These are phyloP conservation scores for Hygrophorus pudorinus DNA, from an alignment of 768 basidiomycete genomes.

Conservation along the genomic window DNA sequence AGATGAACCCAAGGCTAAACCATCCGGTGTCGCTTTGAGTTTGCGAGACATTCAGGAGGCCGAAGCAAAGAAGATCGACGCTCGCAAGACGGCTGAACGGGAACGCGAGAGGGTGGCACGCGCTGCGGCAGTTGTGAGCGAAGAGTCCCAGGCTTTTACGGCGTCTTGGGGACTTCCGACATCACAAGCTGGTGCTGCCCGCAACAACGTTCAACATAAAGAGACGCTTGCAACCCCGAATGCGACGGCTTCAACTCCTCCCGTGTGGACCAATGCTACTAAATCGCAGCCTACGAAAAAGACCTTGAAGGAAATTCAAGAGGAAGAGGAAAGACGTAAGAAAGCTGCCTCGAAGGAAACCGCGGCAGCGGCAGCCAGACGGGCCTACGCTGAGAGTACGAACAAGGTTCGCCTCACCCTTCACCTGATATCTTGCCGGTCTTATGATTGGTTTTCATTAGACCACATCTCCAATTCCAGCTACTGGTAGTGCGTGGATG, in stretches of 20 bases:
- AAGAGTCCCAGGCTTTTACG: slow-evolving; percentile 53
- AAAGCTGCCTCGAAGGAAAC: slow-evolving; percentile 54
- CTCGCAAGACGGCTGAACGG: slow-evolving; percentile 63
- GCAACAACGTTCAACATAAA: slow-evolving; percentile 30
- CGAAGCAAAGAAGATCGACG: slow-evolving; percentile 74
- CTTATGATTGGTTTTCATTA: neutral
- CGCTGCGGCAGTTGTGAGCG: slow-evolving; percentile 28
- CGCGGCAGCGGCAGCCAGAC: slow-evolving; percentile 44
- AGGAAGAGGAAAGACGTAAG: slow-evolving; percentile 89
- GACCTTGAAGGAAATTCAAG: slow-evolving; percentile 98
- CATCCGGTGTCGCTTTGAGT: slow-evolving; percentile 40
- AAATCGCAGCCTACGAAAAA: slow-evolving; percentile 60
- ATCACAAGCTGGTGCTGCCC: slow-evolving; percentile 56
- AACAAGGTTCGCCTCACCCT: slow-evolving; percentile 43
- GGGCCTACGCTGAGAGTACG: slow-evolving; percentile 73
- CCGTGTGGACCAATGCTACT: slow-evolving; percentile 67
- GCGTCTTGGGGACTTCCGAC: slow-evolving; percentile 82
- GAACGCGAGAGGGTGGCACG: slow-evolving; percentile 58
- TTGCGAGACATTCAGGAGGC: slow-evolving; percentile 94
- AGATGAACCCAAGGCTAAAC: slow-evolving; percentile 49
- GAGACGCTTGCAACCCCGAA: slow-evolving; percentile 25
- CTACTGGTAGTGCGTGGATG: slow-evolving; percentile 61
- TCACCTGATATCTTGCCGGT: neutral
- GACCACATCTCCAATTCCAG: neutral
- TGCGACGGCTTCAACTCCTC: slow-evolving; percentile 20